These are phyloP conservation scores for Tylopilus subfusipes DNA, from an alignment of 768 basidiomycete genomes.

Conservation along the genomic window DNA sequence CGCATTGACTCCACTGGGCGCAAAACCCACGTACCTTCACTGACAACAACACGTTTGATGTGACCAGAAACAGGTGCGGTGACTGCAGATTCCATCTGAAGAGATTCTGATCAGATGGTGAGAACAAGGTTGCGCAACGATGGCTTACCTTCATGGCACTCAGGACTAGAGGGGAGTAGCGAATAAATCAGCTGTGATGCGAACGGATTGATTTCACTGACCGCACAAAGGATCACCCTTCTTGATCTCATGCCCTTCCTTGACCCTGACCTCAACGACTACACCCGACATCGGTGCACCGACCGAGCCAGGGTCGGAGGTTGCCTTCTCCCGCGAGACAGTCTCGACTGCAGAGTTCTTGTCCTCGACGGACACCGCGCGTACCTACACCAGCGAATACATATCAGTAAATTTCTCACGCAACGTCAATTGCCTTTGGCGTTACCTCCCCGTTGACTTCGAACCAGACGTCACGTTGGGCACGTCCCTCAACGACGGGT, in stretches of 20 bases:
- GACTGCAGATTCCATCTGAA: slow-evolving; percentile 95
- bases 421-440: slow-evolving; percentile 4
- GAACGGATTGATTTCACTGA: slow-evolving; percentile 39
- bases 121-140: not conserved
- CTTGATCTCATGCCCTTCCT: slow-evolving; percentile 97
- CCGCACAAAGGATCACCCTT: slow-evolving; percentile 95
- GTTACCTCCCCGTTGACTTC: slow-evolving; percentile 94
- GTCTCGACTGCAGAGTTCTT: slow-evolving; percentile 96
- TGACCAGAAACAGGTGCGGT: slow-evolving; percentile 96
- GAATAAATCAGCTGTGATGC: not conserved
- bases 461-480: slow-evolving; percentile 96
- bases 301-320: slow-evolving; percentile 91
- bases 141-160: slow-evolving; percentile 91
- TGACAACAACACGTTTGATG: slow-evolving; percentile 88
- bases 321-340: slow-evolving; percentile 91
- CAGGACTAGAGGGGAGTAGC: slow-evolving; percentile 52
- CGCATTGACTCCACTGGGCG: not conserved
- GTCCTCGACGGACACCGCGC: slow-evolving; percentile 94
- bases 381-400: slow-evolving; percentile 51
- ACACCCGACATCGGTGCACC: slow-evolving; percentile 98
- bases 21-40: slow-evolving; percentile 57
- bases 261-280: slow-evolving; percentile 95
- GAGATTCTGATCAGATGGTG: slow-evolving; percentile 18
- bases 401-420: slow-evolving; percentile 15
- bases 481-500: slow-evolving; percentile 85